phyloP scores from a whole-genome alignment of 805 yeast species.

The Kuraishia cidri region DNA sequence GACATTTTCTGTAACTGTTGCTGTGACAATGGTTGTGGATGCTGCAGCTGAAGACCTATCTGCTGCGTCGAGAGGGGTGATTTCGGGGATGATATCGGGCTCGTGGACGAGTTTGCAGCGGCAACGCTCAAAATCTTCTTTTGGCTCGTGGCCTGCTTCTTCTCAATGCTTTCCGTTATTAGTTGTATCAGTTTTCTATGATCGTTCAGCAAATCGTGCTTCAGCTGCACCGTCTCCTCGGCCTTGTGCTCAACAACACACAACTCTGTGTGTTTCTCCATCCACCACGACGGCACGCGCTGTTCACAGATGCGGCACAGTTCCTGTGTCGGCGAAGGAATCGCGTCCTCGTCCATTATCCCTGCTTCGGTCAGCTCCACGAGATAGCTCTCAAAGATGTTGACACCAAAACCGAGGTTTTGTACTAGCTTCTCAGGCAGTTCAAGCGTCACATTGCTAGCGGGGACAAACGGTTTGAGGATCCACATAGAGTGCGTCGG shows the following conservation, averaged over 20 bases:
- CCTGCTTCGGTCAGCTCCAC: constrained; percentile 54
- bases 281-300: constrained; percentile 92
- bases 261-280: constrained; percentile 82
- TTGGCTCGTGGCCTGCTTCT: neutral
- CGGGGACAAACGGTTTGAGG: constrained; percentile 63
- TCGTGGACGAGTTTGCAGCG: neutral
- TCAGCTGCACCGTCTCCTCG: constrained; percentile 63
- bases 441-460: constrained; percentile 53
- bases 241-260: constrained; percentile 81
- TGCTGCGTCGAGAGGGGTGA: neutral
- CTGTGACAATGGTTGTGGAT: no score
- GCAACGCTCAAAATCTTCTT: neutral
- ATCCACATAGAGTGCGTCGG: constrained; percentile 93
- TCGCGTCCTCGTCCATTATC: constrained; percentile 48
- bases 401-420: constrained; percentile 83
- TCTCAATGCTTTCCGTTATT: constrained; percentile 29
- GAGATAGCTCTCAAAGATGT: constrained; percentile 70
- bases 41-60: no score
- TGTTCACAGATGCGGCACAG: constrained; percentile 91
- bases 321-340: constrained; percentile 77
- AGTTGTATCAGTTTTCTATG: constrained; percentile 44
- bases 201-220: constrained; percentile 72
- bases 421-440: constrained; percentile 65
- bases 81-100: no score
- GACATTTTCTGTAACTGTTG: no score